phyloP scores from a whole-genome alignment of 2,329 filamentous ascomycete species.

The Colletotrichum sp. region DNA sequence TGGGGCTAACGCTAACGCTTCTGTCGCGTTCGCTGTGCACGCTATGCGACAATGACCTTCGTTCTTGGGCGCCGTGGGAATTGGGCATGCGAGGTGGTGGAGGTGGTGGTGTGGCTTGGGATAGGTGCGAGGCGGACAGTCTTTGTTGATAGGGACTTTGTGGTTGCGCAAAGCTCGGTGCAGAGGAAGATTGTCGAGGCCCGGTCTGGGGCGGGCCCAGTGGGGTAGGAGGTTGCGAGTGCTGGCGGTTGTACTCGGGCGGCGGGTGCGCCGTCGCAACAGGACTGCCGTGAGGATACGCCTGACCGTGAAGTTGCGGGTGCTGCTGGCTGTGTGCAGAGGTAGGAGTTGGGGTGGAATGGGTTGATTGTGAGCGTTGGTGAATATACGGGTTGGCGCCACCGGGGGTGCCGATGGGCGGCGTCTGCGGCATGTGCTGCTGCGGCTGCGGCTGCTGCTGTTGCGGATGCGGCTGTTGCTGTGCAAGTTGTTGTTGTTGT shows the following conservation, averaged over 20 bases:
- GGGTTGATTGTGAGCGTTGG: constrained; percentile 61
- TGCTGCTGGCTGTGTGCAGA: constrained; percentile 65
- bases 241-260: constrained; percentile 50
- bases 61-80: constrained; percentile 51
- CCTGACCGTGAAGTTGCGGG: constrained; percentile 57
- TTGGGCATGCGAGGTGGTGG: constrained; percentile 41
- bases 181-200: constrained; percentile 47
- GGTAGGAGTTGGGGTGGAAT: constrained; percentile 66
- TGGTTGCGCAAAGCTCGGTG: constrained; percentile 52
- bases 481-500: constrained; percentile 22
- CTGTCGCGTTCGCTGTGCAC: constrained; percentile 70
- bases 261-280: constrained; percentile 48
- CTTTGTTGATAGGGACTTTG: constrained; percentile 67
- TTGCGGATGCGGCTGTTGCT: constrained; percentile 30
- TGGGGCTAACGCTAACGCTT: constrained; percentile 79
- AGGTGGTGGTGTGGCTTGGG: constrained; percentile 30
- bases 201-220: constrained; percentile 53
- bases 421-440: constrained; percentile 46
- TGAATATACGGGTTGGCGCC: constrained; percentile 39
- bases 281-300: constrained; percentile 60
- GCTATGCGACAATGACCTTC: constrained; percentile 57
- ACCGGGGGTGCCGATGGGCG: constrained; percentile 46
- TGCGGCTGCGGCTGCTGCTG: constrained; percentile 26
- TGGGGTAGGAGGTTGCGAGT: constrained; percentile 61
- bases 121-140: constrained; percentile 32